A percentile compares a stretch with the other conserved stretches of the same genome.
phyloP scores from a whole-genome alignment of 2,329 filamentous ascomycete species.

The Penicillium sp. region DNA sequence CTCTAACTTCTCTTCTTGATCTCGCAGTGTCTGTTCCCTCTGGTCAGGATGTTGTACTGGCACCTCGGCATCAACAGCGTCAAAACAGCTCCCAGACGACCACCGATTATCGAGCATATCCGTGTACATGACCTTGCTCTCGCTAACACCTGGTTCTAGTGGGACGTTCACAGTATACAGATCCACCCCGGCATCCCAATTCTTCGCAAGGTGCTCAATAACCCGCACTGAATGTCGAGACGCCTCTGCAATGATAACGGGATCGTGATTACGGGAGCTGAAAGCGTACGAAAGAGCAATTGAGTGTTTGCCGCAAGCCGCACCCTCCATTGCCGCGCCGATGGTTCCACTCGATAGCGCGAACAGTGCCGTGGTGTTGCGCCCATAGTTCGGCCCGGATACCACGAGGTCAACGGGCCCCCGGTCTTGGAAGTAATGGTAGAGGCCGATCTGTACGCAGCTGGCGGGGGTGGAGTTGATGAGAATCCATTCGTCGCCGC shows the following conservation, averaged over 20 bases:
- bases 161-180: slow-evolving; percentile 94
- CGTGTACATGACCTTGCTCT: slow-evolving; percentile 78
- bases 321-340: slow-evolving; percentile 77
- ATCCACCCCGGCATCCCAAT: slow-evolving; percentile 76
- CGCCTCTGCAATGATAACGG: slow-evolving; percentile 77
- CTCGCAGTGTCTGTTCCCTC: slow-evolving; percentile 75
- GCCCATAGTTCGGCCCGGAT: slow-evolving; percentile 80
- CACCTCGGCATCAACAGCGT: slow-evolving; percentile 71
- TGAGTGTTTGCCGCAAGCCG: slow-evolving; percentile 69
- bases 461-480: slow-evolving; percentile 81
- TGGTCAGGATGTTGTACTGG: slow-evolving; percentile 65
- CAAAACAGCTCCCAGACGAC: slow-evolving; percentile 82
- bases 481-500: slow-evolving; percentile 78
- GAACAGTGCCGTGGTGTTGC: slow-evolving; percentile 81
- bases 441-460: slow-evolving; percentile 80
- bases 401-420: slow-evolving; percentile 77
- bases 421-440: slow-evolving; percentile 76
- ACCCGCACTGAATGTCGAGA: slow-evolving; percentile 75
- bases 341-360: slow-evolving; percentile 78
- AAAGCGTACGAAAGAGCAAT: slow-evolving; percentile 92
- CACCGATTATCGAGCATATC: slow-evolving; percentile 90
- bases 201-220: slow-evolving; percentile 76
- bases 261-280: slow-evolving; percentile 82
- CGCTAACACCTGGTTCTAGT: slow-evolving; percentile 74
- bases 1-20: slow-evolving; percentile 58